Evolutionary conservation across 139 green algal genomes (phyloP).

Genomic region (Coelastrella sp.): DNA sequence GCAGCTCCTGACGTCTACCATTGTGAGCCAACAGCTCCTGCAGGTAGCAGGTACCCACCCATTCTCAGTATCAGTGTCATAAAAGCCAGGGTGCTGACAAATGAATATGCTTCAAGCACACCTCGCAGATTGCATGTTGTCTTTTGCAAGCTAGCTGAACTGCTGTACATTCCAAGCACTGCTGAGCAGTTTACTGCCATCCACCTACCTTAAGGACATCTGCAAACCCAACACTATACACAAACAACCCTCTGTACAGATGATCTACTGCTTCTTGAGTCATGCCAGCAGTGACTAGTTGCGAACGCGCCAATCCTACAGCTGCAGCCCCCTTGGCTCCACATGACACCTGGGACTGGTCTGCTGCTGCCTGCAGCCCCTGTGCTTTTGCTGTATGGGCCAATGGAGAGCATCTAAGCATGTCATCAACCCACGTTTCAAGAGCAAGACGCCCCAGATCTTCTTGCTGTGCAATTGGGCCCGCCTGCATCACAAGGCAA

Average conservation of each 20-base stretch:
- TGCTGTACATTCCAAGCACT: too few species aligned
- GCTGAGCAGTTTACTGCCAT: not conserved
- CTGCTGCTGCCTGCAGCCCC: not conserved
- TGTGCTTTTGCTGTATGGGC: not conserved
- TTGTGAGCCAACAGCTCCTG: conserved; percentile 63
- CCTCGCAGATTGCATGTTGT: too few species aligned
- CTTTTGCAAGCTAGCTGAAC: too few species aligned
- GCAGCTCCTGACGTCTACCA: conserved; percentile 61
- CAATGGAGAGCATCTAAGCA: not conserved
- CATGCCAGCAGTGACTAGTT: conserved; percentile 61
- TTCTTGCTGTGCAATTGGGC: not conserved
- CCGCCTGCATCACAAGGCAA: not conserved
- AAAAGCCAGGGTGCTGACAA: too few species aligned
- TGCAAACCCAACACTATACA: conserved; percentile 72
- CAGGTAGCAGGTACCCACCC: too few species aligned
- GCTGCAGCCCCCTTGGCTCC: not conserved
- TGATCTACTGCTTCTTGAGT: conserved; percentile 54
- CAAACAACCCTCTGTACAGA: conserved; percentile 65
- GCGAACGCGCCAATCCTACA: conserved; percentile 51
- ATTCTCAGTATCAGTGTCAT: too few species aligned
- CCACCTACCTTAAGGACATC: conserved; percentile 62
- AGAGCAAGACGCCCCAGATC: not conserved
- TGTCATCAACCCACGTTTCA: conserved; percentile 31
- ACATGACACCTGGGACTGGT: not conserved
- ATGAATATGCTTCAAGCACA: too few species aligned